Evolutionary conservation across 2,329 filamentous ascomycete genomes (phyloP), one percentile per base, ranked within the genome.

Genomic region (Aspergillus eucalypticola): DNA sequence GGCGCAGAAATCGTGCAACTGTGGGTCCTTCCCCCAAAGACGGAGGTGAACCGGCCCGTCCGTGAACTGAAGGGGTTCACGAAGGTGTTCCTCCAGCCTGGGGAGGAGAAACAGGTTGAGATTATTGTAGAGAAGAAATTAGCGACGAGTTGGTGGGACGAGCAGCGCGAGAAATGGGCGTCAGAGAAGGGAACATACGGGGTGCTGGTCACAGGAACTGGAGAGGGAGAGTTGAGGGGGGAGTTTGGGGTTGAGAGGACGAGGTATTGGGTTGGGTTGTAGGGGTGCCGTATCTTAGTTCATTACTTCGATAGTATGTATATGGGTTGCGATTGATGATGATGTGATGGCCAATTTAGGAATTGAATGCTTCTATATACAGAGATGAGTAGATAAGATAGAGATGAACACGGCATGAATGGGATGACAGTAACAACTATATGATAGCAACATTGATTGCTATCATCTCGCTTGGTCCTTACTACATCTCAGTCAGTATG

Each of bases 91-190:
- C 72, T 92, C 1, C 78, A 82, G 56, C 79, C 86, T 0, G 88
- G 88, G 0, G 82, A 88, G 75, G 81, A 77, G 48, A 82, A 84
- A 76, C 78, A 66, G 6, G 84, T 87, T 2, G 77, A 81, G n/a
- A 79, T 92, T 7, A 75, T 78, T 3, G 70, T 78, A n/a, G 72
- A 84, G 61, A 84, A 84, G 68, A 90, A 89, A 75, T 87, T 90
- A 57, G 86, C 85, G 0, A 83, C 86, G 0, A 85, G 85, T 56
- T 92, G 88, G 76, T 92, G 87, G 81, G 88, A 91, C 66, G 89
- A 92, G 76, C 82, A 84, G 63, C 78, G 84, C 11, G 80, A 83
- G 58, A 79, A 85, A 67, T 92, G 88, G 88, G 82, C 84, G 19
- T 83, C 83, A 1, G 88, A 90, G 76, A 82, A 82, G 70, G 90